Percentiles rank a stretch among this genome's conserved stretches.
Evolutionary conservation across 495 filamentous ascomycete genomes (phyloP).

Genomic region (Hypoxylon fuscum): DNA sequence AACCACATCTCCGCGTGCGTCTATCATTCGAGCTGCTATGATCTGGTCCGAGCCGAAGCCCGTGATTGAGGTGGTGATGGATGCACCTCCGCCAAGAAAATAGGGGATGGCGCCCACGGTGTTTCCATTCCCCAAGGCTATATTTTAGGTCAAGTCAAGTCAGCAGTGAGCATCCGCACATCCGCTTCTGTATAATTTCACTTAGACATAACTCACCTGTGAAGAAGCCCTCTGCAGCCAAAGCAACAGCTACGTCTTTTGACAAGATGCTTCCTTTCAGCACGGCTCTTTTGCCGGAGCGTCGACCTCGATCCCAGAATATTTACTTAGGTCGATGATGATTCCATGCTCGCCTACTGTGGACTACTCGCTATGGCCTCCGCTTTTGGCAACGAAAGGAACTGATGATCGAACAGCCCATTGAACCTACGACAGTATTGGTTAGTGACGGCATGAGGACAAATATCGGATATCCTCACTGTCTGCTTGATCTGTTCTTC

Average conservation of each 20-base stretch:
- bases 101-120: conserved; percentile 45
- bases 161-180: not conserved
- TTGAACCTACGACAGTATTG: conserved; percentile 1
- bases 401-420: conserved; percentile 24
- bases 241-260: conserved; percentile 37
- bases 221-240: conserved; percentile 31
- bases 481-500: conserved; percentile 24
- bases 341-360: conserved; percentile 38
- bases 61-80: not conserved
- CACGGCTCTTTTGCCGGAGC: conserved; percentile 22
- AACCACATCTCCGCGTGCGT: conserved; percentile 43
- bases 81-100: conserved; percentile 34
- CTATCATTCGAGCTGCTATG: conserved; percentile 40
- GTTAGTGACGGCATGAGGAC: not conserved
- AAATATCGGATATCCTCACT: conserved; percentile 17
- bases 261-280: conserved; percentile 39
- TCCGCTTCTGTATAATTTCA: no score
- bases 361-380: conserved; percentile 47
- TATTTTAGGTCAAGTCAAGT: not conserved
- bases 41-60: conserved; percentile 46
- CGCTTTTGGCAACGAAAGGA: conserved; percentile 43
- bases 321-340: conserved; percentile 44
- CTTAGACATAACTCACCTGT: no score
- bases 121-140: conserved; percentile 44
- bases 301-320: conserved; percentile 37